These are phyloP conservation scores for Dillenia suffruticosa DNA, from an alignment of 164 flowering plant genomes.

Conservation along the genomic window DNA sequence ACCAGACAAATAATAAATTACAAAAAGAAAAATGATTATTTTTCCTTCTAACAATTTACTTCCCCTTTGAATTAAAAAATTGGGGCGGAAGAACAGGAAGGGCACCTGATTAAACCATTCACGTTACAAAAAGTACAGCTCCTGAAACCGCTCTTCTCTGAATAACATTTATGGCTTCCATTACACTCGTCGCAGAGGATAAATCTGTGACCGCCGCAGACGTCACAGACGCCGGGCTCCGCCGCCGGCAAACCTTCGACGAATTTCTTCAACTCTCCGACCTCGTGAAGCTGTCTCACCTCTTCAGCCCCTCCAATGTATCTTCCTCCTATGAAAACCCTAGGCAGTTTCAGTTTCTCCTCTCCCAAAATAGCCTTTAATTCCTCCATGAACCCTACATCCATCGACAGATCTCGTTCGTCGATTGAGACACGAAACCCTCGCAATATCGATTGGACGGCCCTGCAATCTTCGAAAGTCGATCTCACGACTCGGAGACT, in stretches of 20 bases:
- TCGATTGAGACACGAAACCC: constrained; percentile 44
- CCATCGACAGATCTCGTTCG: constrained; percentile 72
- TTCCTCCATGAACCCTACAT: constrained; percentile 39
- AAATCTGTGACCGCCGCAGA: constrained; percentile 46
- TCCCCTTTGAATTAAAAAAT: too few relatives aligned
- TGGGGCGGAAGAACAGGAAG: constrained; percentile 31
- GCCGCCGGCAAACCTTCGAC: constrained; percentile 35
- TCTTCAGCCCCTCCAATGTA: constrained; percentile 65
- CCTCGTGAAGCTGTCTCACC: constrained; percentile 47
- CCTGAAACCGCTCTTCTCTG: constrained; percentile 35
- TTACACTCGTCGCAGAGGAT: constrained; percentile 39
- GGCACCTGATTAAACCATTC: constrained; percentile 64
- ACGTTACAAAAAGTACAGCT: constrained; percentile 51
- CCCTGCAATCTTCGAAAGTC: constrained; percentile 57
- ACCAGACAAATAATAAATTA: background rate
- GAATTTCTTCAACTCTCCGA: constrained; percentile 49
- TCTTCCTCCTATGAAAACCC: constrained; percentile 58
- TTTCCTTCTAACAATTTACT: too few relatives aligned
- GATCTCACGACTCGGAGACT: constrained; percentile 57
- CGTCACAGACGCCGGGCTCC: constrained; percentile 30
- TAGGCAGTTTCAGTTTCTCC: constrained; percentile 28
- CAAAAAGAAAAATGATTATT: background rate
- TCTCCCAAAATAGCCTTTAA: constrained; percentile 30
- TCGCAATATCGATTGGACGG: constrained; percentile 44
- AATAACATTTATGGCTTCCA: constrained; percentile 51